Percentiles rank a stretch among this genome's conserved stretches.
phyloP scores from a whole-genome alignment of 148 eudicot species.

The Silene conica region DNA sequence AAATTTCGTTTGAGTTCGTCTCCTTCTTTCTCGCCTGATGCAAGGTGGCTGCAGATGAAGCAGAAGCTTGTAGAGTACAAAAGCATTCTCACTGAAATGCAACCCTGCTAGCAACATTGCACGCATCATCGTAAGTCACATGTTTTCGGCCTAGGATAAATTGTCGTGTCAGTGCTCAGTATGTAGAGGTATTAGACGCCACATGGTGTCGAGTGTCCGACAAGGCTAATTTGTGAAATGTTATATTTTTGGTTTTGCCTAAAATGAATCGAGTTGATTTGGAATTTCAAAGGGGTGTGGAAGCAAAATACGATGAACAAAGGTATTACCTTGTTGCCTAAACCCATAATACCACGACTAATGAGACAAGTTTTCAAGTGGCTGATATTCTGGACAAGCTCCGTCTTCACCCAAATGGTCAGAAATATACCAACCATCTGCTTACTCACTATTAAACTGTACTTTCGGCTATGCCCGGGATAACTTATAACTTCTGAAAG shows the following conservation, averaged over 20 bases:
- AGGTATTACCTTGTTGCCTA: conserved; percentile 49
- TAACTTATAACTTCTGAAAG: conserved; percentile 24
- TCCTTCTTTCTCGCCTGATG: conserved; percentile 79
- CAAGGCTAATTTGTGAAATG: too few relatives aligned
- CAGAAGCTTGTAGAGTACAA: conserved; percentile 60
- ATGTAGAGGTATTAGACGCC: too few relatives aligned
- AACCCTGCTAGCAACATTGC: conserved; percentile 39
- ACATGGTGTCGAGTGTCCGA: too few relatives aligned
- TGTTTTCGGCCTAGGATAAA: too few relatives aligned
- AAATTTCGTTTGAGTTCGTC: conserved; percentile 66
- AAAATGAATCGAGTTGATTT: too few relatives aligned
- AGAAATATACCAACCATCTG: conserved; percentile 68
- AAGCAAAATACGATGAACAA: not conserved
- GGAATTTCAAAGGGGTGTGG: too few relatives aligned
- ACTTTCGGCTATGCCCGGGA: conserved; percentile 24
- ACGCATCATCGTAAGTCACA: not conserved
- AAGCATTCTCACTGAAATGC: conserved; percentile 61
- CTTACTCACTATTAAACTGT: conserved; percentile 46
- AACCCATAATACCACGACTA: conserved; percentile 60
- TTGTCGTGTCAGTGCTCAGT: too few relatives aligned
- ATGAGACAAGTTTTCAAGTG: conserved; percentile 47
- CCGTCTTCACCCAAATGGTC: conserved; percentile 44
- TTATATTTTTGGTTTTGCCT: too few relatives aligned
- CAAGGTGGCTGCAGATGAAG: conserved; percentile 70
- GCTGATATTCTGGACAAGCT: conserved; percentile 42